Evolutionary conservation across 495 filamentous ascomycete genomes (phyloP).

Genomic region (Xylaria acuta): DNA sequence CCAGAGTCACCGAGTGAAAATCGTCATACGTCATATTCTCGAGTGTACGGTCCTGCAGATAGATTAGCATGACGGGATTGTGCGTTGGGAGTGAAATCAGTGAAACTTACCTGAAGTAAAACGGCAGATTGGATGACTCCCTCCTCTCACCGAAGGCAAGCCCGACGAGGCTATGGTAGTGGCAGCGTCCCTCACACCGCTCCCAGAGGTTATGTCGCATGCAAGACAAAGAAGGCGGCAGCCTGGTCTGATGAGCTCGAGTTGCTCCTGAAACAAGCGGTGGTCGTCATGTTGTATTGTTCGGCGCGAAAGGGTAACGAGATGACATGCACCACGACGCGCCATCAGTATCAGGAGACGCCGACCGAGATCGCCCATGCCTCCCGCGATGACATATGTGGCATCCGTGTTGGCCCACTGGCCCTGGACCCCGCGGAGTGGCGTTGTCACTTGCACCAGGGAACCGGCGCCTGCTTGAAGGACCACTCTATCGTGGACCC

Average conservation of each 20-base stretch:
- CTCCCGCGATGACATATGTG: slow-evolving; percentile 15
- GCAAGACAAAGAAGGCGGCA: slow-evolving; percentile 2
- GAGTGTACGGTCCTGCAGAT: slow-evolving; percentile 3
- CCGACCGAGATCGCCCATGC: slow-evolving; percentile 20
- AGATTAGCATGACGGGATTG: too few relatives aligned
- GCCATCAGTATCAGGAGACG: slow-evolving; percentile 18
- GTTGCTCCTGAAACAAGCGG: background rate
- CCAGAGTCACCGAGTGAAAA: background rate
- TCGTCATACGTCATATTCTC: background rate
- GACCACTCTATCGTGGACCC: too few relatives aligned
- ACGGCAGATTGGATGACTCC: slow-evolving; percentile 16
- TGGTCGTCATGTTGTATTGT: background rate
- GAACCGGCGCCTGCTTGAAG: too few relatives aligned
- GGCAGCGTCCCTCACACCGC: background rate
- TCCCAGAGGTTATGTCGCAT: slow-evolving; percentile 8
- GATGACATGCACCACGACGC: slow-evolving; percentile 18
- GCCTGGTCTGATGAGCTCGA: background rate
- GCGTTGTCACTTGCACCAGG: background rate
- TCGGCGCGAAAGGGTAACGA: slow-evolving; percentile 1
- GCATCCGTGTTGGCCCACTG: background rate
- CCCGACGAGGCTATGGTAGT: background rate
- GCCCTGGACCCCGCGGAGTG: background rate
- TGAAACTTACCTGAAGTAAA: slow-evolving; percentile 4
- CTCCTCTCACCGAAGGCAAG: slow-evolving; percentile 6
- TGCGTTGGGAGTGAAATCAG: too few relatives aligned